Evolutionary conservation across 78 protist genomes (phyloP).

Genomic region (Emiliania huxleyi): DNA sequence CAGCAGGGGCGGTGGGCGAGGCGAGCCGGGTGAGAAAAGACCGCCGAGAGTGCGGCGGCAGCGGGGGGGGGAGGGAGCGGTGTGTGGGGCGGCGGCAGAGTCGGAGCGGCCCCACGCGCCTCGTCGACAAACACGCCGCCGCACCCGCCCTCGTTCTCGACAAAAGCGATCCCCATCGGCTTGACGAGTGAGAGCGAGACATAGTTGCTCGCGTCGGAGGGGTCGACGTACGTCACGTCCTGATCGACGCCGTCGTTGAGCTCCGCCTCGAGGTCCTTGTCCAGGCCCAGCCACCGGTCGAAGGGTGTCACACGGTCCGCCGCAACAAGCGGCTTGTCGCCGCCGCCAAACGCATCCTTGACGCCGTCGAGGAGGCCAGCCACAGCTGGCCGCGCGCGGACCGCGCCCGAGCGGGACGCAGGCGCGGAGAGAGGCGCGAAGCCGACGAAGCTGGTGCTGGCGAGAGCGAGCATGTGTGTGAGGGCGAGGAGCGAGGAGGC

Average conservation of each 20-base stretch:
- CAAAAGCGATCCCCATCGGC: conserved; percentile 17
- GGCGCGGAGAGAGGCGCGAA: background rate
- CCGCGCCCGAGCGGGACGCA: background rate
- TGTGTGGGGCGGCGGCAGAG: too few relatives aligned
- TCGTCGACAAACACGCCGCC: background rate
- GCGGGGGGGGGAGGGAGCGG: too few relatives aligned
- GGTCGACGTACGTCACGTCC: background rate
- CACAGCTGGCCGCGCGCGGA: background rate
- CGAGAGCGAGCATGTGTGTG: too few relatives aligned
- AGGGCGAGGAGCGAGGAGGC: too few relatives aligned
- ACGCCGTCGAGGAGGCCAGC: conserved; percentile 3
- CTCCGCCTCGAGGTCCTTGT: conserved; percentile 8
- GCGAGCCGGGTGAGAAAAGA: too few relatives aligned
- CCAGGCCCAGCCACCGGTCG: conserved; percentile 4
- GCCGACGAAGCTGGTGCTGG: background rate
- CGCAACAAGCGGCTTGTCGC: background rate
- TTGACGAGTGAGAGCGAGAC: background rate
- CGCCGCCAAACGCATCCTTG: background rate
- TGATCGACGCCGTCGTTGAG: background rate
- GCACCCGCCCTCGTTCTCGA: conserved; percentile 21
- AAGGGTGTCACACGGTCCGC: conserved; percentile 17
- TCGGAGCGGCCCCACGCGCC: too few relatives aligned
- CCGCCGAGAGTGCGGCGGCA: too few relatives aligned
- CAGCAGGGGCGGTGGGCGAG: too few relatives aligned
- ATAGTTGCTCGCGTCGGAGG: background rate